Evolutionary conservation across 257 asterid species (phyloP).

Genomic region (Hygrophila difformis): DNA sequence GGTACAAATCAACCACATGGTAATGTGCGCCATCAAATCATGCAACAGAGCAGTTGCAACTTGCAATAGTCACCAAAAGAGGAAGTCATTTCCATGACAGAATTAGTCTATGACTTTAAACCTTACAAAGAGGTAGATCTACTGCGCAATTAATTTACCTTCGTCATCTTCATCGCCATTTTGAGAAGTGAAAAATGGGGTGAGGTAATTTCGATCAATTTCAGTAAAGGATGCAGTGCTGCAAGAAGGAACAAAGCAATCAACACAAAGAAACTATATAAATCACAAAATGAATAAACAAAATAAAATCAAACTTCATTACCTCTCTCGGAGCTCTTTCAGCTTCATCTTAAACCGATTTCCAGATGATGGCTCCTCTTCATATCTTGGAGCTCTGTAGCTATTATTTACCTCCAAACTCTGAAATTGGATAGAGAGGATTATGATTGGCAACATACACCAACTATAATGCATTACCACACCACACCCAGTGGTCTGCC

Average conservation of each 20-base stretch:
- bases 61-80: neutral
- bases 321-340: conserved; percentile 84
- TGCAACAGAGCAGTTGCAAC: neutral
- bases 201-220: conserved; percentile 86
- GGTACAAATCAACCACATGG: too few relatives aligned
- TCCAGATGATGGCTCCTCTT: conserved; percentile 80
- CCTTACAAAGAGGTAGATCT: neutral
- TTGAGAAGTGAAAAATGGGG: conserved; percentile 91
- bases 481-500: neutral
- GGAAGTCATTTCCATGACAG: too few relatives aligned
- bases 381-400: conserved; percentile 72
- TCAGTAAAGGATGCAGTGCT: conserved; percentile 89
- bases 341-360: conserved; percentile 89
- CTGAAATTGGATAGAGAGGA: conserved; percentile 30
- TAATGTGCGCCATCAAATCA: too few relatives aligned
- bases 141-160: conserved; percentile 35
- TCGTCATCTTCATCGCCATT: conserved; percentile 76
- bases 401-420: conserved; percentile 61
- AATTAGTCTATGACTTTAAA: too few relatives aligned
- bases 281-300: neutral
- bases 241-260: conserved; percentile 27
- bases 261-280: conserved; percentile 2
- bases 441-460: neutral
- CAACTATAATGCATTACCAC: too few relatives aligned
- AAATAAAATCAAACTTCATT: neutral